A percentile compares a stretch with the other conserved stretches of the same genome.
Evolutionary conservation across 2,329 filamentous ascomycete species (phyloP).

Genomic region (Trematosphaeria pertusa): DNA sequence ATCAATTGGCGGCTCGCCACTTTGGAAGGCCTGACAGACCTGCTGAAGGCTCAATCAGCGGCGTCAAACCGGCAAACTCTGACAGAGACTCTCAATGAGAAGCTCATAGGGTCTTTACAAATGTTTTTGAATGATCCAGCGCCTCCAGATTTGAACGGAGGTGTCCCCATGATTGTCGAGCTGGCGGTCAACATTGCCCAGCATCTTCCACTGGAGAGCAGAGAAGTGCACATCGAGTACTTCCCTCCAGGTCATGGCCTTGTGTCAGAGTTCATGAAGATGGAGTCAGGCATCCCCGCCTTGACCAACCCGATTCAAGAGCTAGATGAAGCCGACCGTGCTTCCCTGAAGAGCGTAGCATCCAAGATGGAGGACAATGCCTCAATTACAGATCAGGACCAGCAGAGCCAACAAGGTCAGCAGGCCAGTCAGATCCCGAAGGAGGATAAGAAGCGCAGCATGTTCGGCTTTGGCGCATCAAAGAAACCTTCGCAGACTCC

Average conservation of each 20-base stretch:
- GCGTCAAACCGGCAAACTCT: slow-evolving; percentile 69
- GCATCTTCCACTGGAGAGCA: slow-evolving; percentile 87
- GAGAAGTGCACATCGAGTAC: slow-evolving; percentile 88
- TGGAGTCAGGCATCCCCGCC: slow-evolving; percentile 67
- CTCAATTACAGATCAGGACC: slow-evolving; percentile 39
- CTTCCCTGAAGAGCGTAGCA: slow-evolving; percentile 42
- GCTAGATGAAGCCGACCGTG: slow-evolving; percentile 51
- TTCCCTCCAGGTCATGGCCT: slow-evolving; percentile 78
- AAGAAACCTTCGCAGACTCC: slow-evolving; percentile 44
- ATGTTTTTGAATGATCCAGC: slow-evolving; percentile 78
- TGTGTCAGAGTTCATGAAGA: slow-evolving; percentile 79
- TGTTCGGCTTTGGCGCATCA: slow-evolving; percentile 53
- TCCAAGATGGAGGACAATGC: slow-evolving; percentile 38
- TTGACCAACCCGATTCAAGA: slow-evolving; percentile 52
- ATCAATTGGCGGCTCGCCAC: slow-evolving; percentile 94
- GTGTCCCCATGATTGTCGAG: slow-evolving; percentile 91
- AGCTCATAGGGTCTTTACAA: slow-evolving; percentile 73
- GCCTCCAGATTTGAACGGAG: slow-evolving; percentile 82
- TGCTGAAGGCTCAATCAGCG: slow-evolving; percentile 70
- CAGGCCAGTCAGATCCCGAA: slow-evolving; percentile 23
- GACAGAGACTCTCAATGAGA: slow-evolving; percentile 65
- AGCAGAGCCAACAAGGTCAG: slow-evolving; percentile 40
- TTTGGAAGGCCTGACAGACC: slow-evolving; percentile 82
- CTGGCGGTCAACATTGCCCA: slow-evolving; percentile 84
- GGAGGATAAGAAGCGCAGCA: slow-evolving; percentile 47